These are phyloP conservation scores for Paramecium pentaurelia DNA, from an alignment of 73 alveolate species.

Conservation along the genomic window DNA sequence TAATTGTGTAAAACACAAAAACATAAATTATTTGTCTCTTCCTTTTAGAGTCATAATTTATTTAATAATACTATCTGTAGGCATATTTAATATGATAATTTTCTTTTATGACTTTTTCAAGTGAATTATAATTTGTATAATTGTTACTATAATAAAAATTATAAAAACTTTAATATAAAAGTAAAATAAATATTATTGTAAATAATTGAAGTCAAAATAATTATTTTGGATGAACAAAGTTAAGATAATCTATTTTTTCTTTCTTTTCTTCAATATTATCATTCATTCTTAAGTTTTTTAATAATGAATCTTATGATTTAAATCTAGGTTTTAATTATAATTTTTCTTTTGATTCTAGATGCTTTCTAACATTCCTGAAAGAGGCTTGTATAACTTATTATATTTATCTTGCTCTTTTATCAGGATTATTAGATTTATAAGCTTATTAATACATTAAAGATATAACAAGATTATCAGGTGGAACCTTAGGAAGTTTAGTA, in stretches of 20 bases:
- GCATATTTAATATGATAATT: background rate
- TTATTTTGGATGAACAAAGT: background rate
- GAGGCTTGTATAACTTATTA: background rate
- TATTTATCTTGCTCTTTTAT: background rate
- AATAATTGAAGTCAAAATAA: background rate
- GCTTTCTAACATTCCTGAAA: background rate
- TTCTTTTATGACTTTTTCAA: slow-evolving; percentile 12
- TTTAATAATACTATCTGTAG: background rate
- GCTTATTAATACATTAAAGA: slow-evolving; percentile 34
- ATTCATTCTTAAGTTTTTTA: background rate
- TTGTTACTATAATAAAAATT: background rate
- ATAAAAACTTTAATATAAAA: background rate
- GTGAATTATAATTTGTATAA: background rate
- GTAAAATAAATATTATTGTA: background rate
- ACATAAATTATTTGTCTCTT: background rate
- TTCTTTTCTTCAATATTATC: background rate
- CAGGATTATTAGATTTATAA: slow-evolving; percentile 14
- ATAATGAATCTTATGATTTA: background rate
- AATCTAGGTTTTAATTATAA: background rate
- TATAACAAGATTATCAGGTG: slow-evolving; percentile 5
- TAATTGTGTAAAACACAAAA: background rate
- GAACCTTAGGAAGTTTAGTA: background rate
- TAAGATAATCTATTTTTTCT: background rate
- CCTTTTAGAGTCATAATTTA: background rate
- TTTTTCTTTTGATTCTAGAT: background rate